Percentiles rank a stretch among this genome's conserved stretches.
Conservation (phyloP, 305 asterid species). For the Petunia hybrid region DNA sequence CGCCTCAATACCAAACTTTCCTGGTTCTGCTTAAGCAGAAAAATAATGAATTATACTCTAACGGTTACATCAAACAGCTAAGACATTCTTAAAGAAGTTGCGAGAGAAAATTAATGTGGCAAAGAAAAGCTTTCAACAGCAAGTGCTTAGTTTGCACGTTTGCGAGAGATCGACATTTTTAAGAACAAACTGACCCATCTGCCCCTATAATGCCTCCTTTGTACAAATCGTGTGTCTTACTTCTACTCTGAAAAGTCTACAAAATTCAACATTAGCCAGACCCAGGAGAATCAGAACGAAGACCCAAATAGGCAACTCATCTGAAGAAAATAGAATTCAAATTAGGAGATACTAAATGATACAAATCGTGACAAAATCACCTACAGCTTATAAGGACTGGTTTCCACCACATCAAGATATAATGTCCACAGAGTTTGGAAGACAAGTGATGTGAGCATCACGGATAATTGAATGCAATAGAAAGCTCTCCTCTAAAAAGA, state of each 20-base stretch:
- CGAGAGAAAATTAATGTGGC: neutral
- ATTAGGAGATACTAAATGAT: neutral
- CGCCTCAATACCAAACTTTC: neutral
- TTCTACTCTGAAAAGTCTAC: neutral
- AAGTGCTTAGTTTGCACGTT: neutral
- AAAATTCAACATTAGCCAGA: neutral
- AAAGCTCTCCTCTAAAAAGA: neutral
- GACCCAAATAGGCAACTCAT: neutral
- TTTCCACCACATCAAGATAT: neutral
- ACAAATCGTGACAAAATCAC: neutral
- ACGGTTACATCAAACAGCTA: constrained; percentile 12
- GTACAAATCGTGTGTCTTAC: neutral
- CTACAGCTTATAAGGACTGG: neutral
- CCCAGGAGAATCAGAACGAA: neutral
- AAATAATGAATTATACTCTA: constrained; percentile 15
- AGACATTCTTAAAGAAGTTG: constrained; percentile 22
- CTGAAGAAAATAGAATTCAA: neutral
- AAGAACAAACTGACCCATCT: neutral
- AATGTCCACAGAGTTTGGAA: neutral
- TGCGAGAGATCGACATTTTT: constrained; percentile 23
- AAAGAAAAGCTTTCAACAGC: constrained; percentile 17
- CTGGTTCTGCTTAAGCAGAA: constrained; percentile 9
- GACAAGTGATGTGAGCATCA: neutral
- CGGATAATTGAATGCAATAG: neutral
- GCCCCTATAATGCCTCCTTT: neutral